Conservation (phyloP, 805 yeast genomes). For the Lipomyces japonicus region DNA sequence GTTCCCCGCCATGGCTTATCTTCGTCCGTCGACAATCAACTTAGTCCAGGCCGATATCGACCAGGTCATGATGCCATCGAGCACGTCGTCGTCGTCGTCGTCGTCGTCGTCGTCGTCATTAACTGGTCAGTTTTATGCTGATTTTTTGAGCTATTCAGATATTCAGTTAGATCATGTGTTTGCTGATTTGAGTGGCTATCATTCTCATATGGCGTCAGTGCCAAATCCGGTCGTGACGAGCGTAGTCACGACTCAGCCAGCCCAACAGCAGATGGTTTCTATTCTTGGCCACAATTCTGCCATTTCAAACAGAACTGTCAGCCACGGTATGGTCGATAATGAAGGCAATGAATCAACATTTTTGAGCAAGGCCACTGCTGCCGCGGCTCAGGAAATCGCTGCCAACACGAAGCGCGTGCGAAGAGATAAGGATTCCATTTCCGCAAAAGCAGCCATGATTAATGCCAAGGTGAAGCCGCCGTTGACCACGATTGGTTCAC, state of each 20-base stretch:
- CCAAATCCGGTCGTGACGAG: too few relatives aligned
- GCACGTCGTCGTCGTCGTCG: constrained; percentile 2
- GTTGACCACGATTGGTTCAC: constrained; percentile 25
- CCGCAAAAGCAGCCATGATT: constrained; percentile 23
- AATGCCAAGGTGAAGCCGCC: constrained; percentile 23
- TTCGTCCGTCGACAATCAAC: constrained; percentile 11
- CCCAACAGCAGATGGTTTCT: background rate
- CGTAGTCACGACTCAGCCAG: too few relatives aligned
- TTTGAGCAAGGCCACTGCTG: constrained; percentile 20
- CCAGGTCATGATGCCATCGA: background rate
- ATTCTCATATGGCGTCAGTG: too few relatives aligned
- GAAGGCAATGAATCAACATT: too few relatives aligned
- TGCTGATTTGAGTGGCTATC: too few relatives aligned
- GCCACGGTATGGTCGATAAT: too few relatives aligned
- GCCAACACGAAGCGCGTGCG: constrained; percentile 27
- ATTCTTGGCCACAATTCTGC: background rate
- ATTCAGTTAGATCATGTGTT: too few relatives aligned
- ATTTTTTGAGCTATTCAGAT: too few relatives aligned
- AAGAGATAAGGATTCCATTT: constrained; percentile 26
- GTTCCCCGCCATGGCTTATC: too few relatives aligned
- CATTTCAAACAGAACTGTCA: too few relatives aligned
- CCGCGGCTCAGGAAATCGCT: constrained; percentile 25
- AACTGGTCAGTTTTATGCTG: too few relatives aligned
- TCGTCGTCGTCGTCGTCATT: background rate
- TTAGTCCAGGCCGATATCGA: constrained; percentile 9